These are phyloP conservation scores for Epichloe brachyelytri DNA, from an alignment of 2,329 filamentous ascomycete genomes.

Conservation along the genomic window DNA sequence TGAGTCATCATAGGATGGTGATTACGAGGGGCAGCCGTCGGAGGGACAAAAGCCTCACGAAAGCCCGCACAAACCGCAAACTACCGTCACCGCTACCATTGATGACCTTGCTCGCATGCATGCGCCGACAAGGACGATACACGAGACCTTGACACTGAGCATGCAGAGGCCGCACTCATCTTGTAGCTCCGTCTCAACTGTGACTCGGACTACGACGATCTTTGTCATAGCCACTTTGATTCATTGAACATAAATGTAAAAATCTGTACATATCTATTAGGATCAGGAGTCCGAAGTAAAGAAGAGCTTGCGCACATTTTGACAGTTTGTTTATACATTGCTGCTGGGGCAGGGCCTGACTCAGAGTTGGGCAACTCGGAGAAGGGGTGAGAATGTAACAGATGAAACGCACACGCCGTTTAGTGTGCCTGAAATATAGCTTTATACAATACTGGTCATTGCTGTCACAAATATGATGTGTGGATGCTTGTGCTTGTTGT, in stretches of 20 bases:
- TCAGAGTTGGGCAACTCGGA: not conserved
- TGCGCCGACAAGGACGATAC: not conserved
- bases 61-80: not conserved
- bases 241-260: constrained; percentile 9
- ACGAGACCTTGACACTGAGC: not conserved
- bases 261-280: constrained; percentile 10
- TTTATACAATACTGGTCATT: not conserved
- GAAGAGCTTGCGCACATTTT: not conserved
- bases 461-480: not conserved
- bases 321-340: constrained; percentile 1
- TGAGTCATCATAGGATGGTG: constrained; percentile 13
- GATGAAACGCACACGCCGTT: not conserved
- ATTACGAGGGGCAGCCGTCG: constrained; percentile 1
- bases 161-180: not conserved
- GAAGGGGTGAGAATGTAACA: not conserved
- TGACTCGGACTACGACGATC: constrained; percentile 11
- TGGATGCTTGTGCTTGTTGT: not conserved
- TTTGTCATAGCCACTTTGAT: constrained; percentile 8
- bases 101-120: not conserved
- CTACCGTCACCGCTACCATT: not conserved
- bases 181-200: constrained; percentile 7
- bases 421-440: not conserved
- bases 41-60: not conserved
- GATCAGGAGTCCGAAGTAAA: not conserved
- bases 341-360: not conserved